Evolutionary conservation across 2,329 filamentous ascomycete genomes (phyloP).

Genomic region (Lecanoromycetidae sp.): DNA sequence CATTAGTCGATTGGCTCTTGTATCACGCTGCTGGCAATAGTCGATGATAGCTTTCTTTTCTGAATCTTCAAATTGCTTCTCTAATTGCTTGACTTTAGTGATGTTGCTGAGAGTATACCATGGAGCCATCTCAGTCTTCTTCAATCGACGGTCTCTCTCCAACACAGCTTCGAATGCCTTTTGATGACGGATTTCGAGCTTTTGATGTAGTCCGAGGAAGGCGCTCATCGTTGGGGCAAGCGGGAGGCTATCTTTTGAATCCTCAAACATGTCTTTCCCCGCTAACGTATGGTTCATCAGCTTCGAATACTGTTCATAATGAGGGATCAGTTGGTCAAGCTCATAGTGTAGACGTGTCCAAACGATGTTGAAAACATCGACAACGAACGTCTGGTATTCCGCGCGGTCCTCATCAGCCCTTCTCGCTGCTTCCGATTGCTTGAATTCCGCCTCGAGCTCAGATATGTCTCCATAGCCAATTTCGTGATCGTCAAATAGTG

Average conservation of each 20-base stretch:
- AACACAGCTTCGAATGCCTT: conserved; percentile 38
- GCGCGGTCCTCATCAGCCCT: conserved; percentile 42
- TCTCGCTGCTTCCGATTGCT: conserved; percentile 38
- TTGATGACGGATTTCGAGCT: conserved; percentile 39
- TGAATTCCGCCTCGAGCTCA: conserved; percentile 43
- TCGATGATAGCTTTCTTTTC: conserved; percentile 40
- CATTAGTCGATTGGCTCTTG: conserved; percentile 39
- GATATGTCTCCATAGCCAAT: conserved; percentile 48
- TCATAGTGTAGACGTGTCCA: conserved; percentile 39
- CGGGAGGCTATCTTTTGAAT: conserved; percentile 24
- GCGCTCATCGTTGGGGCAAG: conserved; percentile 33
- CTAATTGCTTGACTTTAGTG: conserved; percentile 37
- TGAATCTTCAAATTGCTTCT: conserved; percentile 31
- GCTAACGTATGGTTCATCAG: conserved; percentile 27
- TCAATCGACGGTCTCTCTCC: conserved; percentile 43
- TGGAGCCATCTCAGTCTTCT: conserved; percentile 41
- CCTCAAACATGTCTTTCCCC: conserved; percentile 19
- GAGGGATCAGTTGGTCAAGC: conserved; percentile 36
- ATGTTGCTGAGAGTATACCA: conserved; percentile 42
- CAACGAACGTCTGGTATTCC: conserved; percentile 40
- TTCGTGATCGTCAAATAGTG: conserved; percentile 43
- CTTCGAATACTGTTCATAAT: conserved; percentile 34
- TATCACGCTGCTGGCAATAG: conserved; percentile 38
- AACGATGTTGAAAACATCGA: conserved; percentile 38
- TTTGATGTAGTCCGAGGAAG: conserved; percentile 35